A percentile compares a stretch with the other conserved stretches of the same genome.
Evolutionary conservation across 441 rosid species (phyloP).

Genomic region (Pelargonium cotyledonis): DNA sequence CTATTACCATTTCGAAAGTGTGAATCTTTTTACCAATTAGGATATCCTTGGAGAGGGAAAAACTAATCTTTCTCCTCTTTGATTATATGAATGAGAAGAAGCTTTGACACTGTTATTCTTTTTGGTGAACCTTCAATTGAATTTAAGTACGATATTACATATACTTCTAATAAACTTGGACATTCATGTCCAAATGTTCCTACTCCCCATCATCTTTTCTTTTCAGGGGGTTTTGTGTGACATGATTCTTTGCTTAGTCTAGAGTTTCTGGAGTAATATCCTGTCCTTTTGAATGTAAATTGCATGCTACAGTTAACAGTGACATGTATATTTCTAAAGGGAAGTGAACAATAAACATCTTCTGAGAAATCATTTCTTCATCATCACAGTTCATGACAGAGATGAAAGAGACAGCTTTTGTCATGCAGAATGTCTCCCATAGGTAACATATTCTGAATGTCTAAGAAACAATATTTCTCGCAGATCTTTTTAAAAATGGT

Average conservation of each 20-base stretch:
- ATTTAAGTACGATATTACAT: no score
- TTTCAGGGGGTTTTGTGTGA: no score
- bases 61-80: not conserved
- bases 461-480: conserved; percentile 13
- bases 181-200: no score
- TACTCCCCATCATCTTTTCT: no score
- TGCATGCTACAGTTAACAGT: not conserved
- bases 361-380: not conserved
- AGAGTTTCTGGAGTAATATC: not conserved
- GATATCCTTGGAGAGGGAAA: no score
- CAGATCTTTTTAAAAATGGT: not conserved
- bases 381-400: conserved; percentile 89
- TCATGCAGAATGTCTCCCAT: conserved; percentile 84
- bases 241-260: not conserved
- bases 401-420: conserved; percentile 96
- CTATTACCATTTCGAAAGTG: not conserved
- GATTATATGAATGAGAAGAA: no score
- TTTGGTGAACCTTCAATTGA: no score
- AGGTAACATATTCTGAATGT: conserved; percentile 39
- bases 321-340: not conserved
- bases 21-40: no score
- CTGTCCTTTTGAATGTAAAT: not conserved
- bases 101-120: no score
- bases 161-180: no score
- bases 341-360: not conserved